These are phyloP conservation scores for Chlorella vulgaris DNA, from an alignment of 139 green algal species.

Conservation along the genomic window DNA sequence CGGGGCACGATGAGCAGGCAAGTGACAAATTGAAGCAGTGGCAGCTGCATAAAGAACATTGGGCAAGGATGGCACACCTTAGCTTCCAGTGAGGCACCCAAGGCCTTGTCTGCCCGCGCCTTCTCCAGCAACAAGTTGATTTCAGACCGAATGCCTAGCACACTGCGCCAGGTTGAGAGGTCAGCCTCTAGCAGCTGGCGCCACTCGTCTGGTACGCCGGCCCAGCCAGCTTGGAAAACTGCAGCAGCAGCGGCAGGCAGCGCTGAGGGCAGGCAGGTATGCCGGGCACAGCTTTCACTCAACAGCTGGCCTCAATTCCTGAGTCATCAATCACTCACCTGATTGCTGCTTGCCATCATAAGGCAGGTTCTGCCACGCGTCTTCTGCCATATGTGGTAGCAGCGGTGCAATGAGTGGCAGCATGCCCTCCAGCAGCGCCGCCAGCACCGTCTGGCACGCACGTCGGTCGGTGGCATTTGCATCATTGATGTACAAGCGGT, in stretches of 20 bases:
- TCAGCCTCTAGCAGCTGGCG: slow-evolving; percentile 42
- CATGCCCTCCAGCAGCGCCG: slow-evolving; percentile 66
- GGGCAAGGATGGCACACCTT: slow-evolving; percentile 45
- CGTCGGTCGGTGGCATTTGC: slow-evolving; percentile 60
- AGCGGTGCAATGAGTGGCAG: slow-evolving; percentile 80
- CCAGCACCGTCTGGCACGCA: slow-evolving; percentile 88
- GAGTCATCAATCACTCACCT: not conserved
- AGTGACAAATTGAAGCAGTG: not conserved
- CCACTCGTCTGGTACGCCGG: slow-evolving; percentile 57
- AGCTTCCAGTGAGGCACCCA: slow-evolving; percentile 86
- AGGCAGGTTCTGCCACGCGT: slow-evolving; percentile 88
- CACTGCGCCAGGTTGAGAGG: slow-evolving; percentile 44
- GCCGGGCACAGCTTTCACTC: not conserved
- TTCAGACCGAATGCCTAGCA: slow-evolving; percentile 66
- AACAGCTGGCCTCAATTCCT: no score
- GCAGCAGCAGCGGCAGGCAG: not conserved
- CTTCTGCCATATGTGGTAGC: slow-evolving; percentile 95
- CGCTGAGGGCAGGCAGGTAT: not conserved
- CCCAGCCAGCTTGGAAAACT: slow-evolving; percentile 86
- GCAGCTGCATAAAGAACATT: not conserved
- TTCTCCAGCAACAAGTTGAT: slow-evolving; percentile 84
- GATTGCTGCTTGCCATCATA: slow-evolving; percentile 33
- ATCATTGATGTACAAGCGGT: slow-evolving; percentile 87
- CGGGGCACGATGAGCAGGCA: not conserved
- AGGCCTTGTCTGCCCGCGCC: slow-evolving; percentile 68